Percentiles rank a stretch among this genome's conserved stretches.
These are phyloP conservation scores for Cryphonectria carpinicola DNA, from an alignment of 2,329 filamentous ascomycete species.

Conservation along the genomic window DNA sequence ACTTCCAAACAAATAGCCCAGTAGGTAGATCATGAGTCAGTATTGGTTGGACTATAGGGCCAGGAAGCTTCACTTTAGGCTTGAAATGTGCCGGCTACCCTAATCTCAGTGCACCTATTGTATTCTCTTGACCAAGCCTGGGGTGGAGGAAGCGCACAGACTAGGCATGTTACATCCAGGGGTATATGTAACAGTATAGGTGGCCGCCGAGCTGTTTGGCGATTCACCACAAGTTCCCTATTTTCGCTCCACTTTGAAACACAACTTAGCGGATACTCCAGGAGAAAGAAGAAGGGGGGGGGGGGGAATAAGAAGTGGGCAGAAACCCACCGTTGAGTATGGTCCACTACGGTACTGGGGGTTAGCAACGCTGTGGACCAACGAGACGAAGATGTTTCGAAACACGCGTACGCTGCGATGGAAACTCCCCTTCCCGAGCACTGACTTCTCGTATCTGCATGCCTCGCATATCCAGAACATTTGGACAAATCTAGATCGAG, in stretches of 20 bases:
- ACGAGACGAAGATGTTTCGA: slow-evolving; percentile 7
- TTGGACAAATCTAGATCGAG: not conserved
- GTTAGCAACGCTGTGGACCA: not conserved
- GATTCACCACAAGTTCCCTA: not conserved
- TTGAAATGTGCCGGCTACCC: slow-evolving; percentile 16
- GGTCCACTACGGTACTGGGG: not conserved
- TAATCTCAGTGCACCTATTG: not conserved
- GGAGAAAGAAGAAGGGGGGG: not conserved
- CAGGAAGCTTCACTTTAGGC: slow-evolving; percentile 19
- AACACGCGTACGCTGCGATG: not conserved
- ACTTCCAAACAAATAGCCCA: not conserved
- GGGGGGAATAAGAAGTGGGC: no score
- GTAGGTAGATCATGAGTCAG: not conserved
- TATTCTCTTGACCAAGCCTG: not conserved
- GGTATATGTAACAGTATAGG: not conserved
- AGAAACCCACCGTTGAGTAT: not conserved
- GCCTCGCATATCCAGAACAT: not conserved
- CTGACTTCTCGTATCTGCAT: slow-evolving; percentile 1
- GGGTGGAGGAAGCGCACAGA: not conserved
- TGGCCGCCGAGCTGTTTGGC: not conserved
- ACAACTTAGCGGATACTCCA: not conserved
- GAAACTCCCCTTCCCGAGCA: not conserved
- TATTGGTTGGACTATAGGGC: not conserved
- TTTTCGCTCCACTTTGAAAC: not conserved
- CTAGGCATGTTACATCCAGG: not conserved